Conservation (phyloP, 352 stramenopile species). For the Phytophthora meadii region DNA sequence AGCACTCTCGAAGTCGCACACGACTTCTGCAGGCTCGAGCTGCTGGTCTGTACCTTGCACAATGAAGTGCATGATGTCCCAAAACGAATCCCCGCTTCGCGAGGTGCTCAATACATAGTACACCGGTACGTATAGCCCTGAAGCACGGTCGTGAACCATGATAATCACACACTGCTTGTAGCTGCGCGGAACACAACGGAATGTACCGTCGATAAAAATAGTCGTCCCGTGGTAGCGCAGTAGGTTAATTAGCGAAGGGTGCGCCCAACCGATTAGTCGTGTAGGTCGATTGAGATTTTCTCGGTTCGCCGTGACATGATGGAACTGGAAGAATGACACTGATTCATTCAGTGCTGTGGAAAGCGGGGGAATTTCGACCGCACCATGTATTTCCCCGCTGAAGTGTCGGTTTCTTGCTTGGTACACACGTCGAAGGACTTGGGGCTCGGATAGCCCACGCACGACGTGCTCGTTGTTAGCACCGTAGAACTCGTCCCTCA, state of each 20-base stretch:
- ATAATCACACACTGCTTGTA: not conserved
- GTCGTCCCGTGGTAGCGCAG: no score
- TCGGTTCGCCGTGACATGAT: not conserved
- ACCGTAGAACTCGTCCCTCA: not conserved
- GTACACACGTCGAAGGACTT: no score
- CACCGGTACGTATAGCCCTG: conserved; percentile 12
- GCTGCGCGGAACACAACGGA: no score
- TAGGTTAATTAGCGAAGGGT: no score
- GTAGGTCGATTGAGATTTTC: no score
- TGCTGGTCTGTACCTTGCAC: not conserved
- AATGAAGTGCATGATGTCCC: not conserved
- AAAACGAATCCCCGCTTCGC: not conserved
- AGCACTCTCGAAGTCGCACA: no score
- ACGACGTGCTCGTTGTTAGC: not conserved
- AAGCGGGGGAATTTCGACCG: conserved; percentile 17
- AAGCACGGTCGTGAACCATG: conserved; percentile 9
- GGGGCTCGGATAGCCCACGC: no score
- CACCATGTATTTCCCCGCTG: conserved; percentile 15
- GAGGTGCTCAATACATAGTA: not conserved
- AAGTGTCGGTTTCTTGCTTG: not conserved
- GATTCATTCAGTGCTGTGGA: not conserved
- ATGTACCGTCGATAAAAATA: no score
- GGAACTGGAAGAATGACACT: not conserved
- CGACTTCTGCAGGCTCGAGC: not conserved
- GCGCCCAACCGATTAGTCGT: no score